Evolutionary conservation across 192 early-diverging fungal genomes (phyloP).

Genomic region (Kickxella alabastrina): DNA sequence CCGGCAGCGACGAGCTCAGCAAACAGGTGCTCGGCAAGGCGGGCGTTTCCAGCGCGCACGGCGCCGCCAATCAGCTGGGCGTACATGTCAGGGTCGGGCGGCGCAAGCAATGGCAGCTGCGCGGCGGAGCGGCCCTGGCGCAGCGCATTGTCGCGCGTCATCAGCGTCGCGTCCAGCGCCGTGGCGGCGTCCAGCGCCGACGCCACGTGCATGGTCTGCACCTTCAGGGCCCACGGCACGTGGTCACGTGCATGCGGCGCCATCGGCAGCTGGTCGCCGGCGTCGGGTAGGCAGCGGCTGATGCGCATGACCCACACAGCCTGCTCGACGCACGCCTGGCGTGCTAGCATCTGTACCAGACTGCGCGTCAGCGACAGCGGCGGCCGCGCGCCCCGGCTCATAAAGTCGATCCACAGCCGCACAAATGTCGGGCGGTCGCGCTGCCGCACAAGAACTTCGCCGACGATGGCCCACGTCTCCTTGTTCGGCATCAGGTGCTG

Average conservation of each 20-base stretch:
- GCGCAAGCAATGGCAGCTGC: slow-evolving; percentile 27
- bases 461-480: slow-evolving; percentile 45
- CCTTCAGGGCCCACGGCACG: slow-evolving; percentile 47
- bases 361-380: slow-evolving; percentile 26
- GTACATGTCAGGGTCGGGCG: slow-evolving; percentile 36
- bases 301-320: slow-evolving; percentile 52
- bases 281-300: slow-evolving; percentile 39
- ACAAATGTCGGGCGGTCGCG: slow-evolving; percentile 45
- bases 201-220: slow-evolving; percentile 42
- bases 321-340: slow-evolving; percentile 42
- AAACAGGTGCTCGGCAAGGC: slow-evolving; percentile 40
- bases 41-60: slow-evolving; percentile 23
- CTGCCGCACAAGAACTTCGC: slow-evolving; percentile 37
- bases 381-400: slow-evolving; percentile 44
- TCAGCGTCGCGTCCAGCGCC: slow-evolving; percentile 15
- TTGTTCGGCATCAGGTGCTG: slow-evolving; percentile 39
- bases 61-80: slow-evolving; percentile 44
- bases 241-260: slow-evolving; percentile 16
- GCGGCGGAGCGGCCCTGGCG: slow-evolving; percentile 27
- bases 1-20: slow-evolving; percentile 37
- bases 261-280: slow-evolving; percentile 22
- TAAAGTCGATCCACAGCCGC: slow-evolving; percentile 41
- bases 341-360: slow-evolving; percentile 38
- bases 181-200: slow-evolving; percentile 39
- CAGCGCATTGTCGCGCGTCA: slow-evolving; percentile 27